Conservation (phyloP, 2,329 filamentous ascomycete species). For the Didymella sp. region DNA sequence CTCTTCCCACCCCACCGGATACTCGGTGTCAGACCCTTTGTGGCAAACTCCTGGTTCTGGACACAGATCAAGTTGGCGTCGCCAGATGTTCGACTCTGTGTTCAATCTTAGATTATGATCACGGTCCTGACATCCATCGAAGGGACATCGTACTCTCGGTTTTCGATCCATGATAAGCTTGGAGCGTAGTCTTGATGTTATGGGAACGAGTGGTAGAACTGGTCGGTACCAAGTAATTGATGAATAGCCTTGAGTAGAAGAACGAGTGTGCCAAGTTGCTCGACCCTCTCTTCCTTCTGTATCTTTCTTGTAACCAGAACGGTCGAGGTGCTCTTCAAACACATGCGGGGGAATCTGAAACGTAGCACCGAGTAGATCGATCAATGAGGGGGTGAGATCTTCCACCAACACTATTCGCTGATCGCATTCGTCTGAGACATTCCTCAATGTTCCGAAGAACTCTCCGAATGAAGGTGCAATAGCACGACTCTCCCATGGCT, state of each 20-base stretch:
- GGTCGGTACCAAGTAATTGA: neutral
- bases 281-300: neutral
- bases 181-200: neutral
- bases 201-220: neutral
- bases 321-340: constrained; percentile 25
- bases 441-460: neutral
- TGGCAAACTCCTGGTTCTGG: neutral
- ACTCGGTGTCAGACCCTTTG: neutral
- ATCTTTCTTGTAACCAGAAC: constrained; percentile 17
- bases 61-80: neutral
- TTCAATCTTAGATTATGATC: too few relatives aligned
- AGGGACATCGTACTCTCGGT: neutral
- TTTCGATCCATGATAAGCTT: neutral
- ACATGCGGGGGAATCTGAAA: constrained; percentile 27
- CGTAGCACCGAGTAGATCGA: constrained; percentile 23
- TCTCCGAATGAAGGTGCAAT: neutral
- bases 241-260: neutral
- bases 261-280: neutral
- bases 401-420: constrained; percentile 19
- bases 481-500: too few relatives aligned
- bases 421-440: neutral
- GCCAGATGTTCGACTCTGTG: constrained; percentile 8
- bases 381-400: constrained; percentile 20
- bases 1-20: constrained; percentile 6
- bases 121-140: neutral